These are phyloP conservation scores for Globisporangium sylvaticum DNA, from an alignment of 352 stramenopile genomes.

Conservation along the genomic window DNA sequence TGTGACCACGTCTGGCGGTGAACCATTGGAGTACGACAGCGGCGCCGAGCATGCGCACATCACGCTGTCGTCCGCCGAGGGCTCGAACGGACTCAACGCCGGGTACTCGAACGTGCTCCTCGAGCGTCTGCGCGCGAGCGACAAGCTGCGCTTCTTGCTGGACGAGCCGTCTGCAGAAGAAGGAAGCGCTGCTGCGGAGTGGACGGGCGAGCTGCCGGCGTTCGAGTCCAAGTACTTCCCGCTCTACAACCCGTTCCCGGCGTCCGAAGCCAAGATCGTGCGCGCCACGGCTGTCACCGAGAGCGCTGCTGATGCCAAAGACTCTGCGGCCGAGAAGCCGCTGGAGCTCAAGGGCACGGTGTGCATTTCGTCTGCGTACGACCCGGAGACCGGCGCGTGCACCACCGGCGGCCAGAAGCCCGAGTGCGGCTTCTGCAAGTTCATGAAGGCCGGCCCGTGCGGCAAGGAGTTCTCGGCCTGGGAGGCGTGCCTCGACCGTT, in stretches of 20 bases:
- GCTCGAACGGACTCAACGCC: constrained; percentile 36
- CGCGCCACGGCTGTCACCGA: constrained; percentile 12
- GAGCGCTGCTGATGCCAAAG: background rate
- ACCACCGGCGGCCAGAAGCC: constrained; percentile 44
- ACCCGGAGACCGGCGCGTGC: constrained; percentile 46
- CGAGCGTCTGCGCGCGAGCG: constrained; percentile 63
- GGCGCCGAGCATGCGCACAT: constrained; percentile 51
- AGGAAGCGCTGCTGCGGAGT: constrained; percentile 18
- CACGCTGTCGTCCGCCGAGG: constrained; percentile 50
- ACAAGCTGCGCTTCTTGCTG: constrained; percentile 53
- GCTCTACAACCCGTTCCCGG: constrained; percentile 79
- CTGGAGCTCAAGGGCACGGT: constrained; percentile 54
- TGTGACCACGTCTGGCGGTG: constrained; percentile 59
- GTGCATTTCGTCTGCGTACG: constrained; percentile 66
- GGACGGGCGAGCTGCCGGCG: constrained; percentile 55
- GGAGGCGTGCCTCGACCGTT: constrained; percentile 76
- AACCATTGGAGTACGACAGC: constrained; percentile 48
- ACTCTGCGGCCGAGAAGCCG: constrained; percentile 15
- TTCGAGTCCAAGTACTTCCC: constrained; percentile 73
- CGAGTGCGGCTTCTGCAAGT: constrained; percentile 89
- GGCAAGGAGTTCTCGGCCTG: constrained; percentile 74
- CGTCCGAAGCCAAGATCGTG: constrained; percentile 36
- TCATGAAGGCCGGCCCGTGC: constrained; percentile 88
- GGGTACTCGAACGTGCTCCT: constrained; percentile 74
- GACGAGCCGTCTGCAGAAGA: constrained; percentile 21